These are phyloP conservation scores for Thelephora terrestris DNA, from an alignment of 1,284 basidiomycete genomes.

Conservation along the genomic window DNA sequence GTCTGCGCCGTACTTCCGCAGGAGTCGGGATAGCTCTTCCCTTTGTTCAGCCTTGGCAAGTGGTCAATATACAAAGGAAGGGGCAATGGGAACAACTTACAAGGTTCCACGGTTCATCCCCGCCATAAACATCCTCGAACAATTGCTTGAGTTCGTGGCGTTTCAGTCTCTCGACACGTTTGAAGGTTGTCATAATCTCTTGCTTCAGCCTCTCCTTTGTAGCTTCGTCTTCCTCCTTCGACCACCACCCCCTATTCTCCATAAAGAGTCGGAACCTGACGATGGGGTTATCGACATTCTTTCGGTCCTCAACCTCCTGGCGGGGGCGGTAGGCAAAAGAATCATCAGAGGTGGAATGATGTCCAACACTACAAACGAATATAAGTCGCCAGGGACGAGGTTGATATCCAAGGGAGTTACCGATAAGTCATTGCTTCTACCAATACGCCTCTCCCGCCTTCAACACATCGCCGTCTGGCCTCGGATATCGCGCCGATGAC, in stretches of 20 bases:
- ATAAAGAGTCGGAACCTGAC: conserved; percentile 78
- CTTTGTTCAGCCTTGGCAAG: conserved; percentile 66
- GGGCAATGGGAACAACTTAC: conserved; percentile 36
- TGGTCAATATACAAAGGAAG: conserved; percentile 1
- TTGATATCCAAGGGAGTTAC: conserved; percentile 22
- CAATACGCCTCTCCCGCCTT: conserved; percentile 75
- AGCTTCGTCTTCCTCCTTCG: conserved; percentile 61
- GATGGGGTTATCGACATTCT: conserved; percentile 84
- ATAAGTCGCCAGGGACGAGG: conserved; percentile 1
- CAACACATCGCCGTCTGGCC: conserved; percentile 68
- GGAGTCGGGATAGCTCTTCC: conserved; percentile 61
- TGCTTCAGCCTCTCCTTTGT: conserved; percentile 61
- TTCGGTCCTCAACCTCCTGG: conserved; percentile 80
- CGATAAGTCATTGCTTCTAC: conserved; percentile 92
- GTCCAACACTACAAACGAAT: conserved; percentile 56
- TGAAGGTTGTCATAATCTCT: conserved; percentile 73
- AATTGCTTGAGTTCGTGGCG: conserved; percentile 66
- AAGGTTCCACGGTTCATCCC: conserved; percentile 77
- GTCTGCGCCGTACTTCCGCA: conserved; percentile 75
- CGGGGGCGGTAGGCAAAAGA: conserved; percentile 83
- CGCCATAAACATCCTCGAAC: conserved; percentile 84
- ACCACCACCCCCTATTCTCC: conserved; percentile 84
- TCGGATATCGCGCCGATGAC: conserved; percentile 77
- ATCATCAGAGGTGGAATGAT: conserved; percentile 93
- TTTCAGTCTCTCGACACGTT: conserved; percentile 64